Evolutionary conservation across 768 basidiomycete species (phyloP).

Genomic region (Mycena floridula): DNA sequence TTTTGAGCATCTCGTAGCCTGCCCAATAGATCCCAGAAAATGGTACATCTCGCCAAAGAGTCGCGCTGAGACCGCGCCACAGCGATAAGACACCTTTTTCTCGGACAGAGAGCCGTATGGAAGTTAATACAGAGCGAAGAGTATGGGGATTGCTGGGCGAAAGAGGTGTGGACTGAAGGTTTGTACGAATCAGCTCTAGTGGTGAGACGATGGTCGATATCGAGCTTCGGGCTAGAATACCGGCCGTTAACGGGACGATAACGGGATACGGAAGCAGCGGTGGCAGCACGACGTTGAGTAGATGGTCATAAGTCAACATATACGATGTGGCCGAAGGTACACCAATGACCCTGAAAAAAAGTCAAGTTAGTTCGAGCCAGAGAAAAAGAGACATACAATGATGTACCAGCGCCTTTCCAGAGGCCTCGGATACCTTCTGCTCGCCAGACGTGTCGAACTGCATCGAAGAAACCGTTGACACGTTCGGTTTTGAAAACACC

Average conservation of each 20-base stretch:
- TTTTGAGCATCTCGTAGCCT: conserved; percentile 83
- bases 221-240: conserved; percentile 73
- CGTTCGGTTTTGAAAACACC: conserved; percentile 65
- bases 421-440: conserved; percentile 81
- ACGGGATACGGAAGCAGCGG: conserved; percentile 46
- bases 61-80: conserved; percentile 89
- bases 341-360: conserved; percentile 56
- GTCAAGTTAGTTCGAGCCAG: conserved; percentile 1
- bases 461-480: conserved; percentile 83
- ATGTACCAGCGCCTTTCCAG: conserved; percentile 94
- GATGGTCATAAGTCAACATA: conserved; percentile 93
- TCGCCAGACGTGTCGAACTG: conserved; percentile 70
- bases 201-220: conserved; percentile 81
- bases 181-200: conserved; percentile 88
- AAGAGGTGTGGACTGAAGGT: conserved; percentile 81
- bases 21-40: conserved; percentile 98
- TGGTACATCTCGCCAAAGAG: conserved; percentile 95
- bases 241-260: conserved; percentile 71
- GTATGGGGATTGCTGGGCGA: conserved; percentile 70
- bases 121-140: conserved; percentile 63
- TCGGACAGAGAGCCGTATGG: conserved; percentile 54
- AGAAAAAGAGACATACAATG: conserved; percentile 54
- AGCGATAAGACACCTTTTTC: conserved; percentile 62
- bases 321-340: conserved; percentile 91
- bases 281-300: conserved; percentile 59